These are phyloP conservation scores for Phalaenopsis hybrid DNA, from an alignment of 116 monocot genomes.

Conservation along the genomic window DNA sequence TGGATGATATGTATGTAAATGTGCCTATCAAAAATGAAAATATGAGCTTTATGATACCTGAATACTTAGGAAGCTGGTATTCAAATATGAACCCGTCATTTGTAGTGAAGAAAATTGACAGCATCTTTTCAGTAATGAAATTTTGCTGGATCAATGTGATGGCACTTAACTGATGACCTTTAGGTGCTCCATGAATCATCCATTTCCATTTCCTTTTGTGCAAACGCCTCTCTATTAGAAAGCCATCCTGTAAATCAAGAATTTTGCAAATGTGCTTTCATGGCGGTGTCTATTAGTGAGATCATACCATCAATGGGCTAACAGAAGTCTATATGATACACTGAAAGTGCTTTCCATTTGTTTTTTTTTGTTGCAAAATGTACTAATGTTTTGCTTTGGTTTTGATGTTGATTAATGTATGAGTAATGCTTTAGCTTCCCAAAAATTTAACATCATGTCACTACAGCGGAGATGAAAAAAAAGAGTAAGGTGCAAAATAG, in stretches of 20 bases:
- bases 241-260: constrained; percentile 62
- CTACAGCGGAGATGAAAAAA: no score
- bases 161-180: constrained; percentile 51
- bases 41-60: constrained; percentile 30
- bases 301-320: neutral
- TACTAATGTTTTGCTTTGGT: no score
- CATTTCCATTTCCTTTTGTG: constrained; percentile 94
- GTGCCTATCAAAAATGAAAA: no score
- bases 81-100: constrained; percentile 59
- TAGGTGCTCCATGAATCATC: constrained; percentile 62
- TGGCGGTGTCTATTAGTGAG: neutral
- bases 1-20: no score
- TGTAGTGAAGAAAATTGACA: constrained; percentile 54
- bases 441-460: no score
- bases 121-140: constrained; percentile 19
- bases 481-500: no score
- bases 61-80: constrained; percentile 52
- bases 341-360: no score
- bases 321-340: neutral
- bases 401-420: no score
- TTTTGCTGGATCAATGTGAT: constrained; percentile 48
- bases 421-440: no score
- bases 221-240: constrained; percentile 67
- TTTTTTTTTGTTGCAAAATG: no score
- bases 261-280: constrained; percentile 8